Conservation (phyloP, 2,329 filamentous ascomycete genomes). For the Ustulina deusta region DNA sequence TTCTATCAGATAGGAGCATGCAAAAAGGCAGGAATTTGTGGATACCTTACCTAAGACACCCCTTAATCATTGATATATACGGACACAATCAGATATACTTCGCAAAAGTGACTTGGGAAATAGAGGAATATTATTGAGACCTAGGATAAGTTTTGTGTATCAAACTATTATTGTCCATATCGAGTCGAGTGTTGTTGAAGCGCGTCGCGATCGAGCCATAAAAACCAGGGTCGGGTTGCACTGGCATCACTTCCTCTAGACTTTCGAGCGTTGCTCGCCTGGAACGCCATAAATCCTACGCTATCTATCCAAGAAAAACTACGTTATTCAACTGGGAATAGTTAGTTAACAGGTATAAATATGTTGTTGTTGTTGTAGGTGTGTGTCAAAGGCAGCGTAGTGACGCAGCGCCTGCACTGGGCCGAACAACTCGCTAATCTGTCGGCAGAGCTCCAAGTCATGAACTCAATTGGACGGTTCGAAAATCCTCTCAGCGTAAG, state of each 20-base stretch:
- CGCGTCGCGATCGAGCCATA: neutral
- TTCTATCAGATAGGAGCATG: too few relatives aligned
- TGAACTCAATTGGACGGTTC: neutral
- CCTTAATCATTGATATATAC: too few relatives aligned
- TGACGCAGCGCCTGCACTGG: neutral
- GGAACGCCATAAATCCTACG: neutral
- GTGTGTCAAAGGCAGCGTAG: neutral
- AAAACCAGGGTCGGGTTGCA: neutral
- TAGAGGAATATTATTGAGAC: too few relatives aligned
- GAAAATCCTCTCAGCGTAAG: too few relatives aligned
- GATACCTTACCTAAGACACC: too few relatives aligned
- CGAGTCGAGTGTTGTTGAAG: too few relatives aligned
- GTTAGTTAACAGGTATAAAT: neutral
- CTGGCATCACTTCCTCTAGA: neutral
- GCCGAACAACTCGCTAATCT: neutral
- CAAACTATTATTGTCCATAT: too few relatives aligned
- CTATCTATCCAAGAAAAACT: neutral
- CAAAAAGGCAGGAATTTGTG: too few relatives aligned
- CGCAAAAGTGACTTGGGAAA: too few relatives aligned
- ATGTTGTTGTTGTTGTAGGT: neutral
- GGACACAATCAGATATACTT: too few relatives aligned
- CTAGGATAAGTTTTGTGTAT: neutral
- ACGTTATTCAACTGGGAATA: neutral
- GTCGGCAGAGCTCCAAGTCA: neutral
- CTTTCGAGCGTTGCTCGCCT: neutral